Conservation (phyloP, 257 asterid genomes). For the Solanum chiquidenum region DNA sequence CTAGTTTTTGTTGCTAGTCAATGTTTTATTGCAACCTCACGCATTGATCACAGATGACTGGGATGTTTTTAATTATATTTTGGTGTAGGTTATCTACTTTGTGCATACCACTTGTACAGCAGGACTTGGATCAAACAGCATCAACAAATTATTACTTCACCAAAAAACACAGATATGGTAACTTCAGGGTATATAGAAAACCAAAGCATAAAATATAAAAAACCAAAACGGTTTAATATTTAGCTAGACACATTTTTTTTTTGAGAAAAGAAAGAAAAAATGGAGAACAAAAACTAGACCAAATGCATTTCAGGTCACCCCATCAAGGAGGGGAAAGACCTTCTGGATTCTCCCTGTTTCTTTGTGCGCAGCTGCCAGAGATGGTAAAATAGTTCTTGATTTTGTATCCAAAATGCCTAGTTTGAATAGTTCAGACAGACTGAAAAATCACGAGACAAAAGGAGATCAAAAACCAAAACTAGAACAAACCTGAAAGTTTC, state of each 20-base stretch:
- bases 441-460: not conserved
- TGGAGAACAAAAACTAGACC: not conserved
- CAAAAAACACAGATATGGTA: not conserved
- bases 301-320: not conserved
- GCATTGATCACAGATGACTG: not conserved
- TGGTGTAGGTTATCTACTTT: not conserved
- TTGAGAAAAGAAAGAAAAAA: too few relatives aligned
- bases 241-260: not conserved
- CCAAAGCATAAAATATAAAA: not conserved
- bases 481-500: slow-evolving; percentile 66
- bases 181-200: not conserved
- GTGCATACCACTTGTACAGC: not conserved
- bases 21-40: not conserved
- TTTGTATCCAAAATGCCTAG: not conserved
- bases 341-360: not conserved
- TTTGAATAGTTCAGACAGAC: slow-evolving; percentile 2
- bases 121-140: not conserved
- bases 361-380: not conserved
- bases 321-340: not conserved
- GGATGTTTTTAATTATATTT: not conserved
- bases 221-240: not conserved
- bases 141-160: not conserved
- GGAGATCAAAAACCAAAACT: not conserved
- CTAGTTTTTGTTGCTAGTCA: not conserved
- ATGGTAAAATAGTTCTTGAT: not conserved